Conservation (phyloP, 306 rosid species). For the Cicer cuneatum region DNA sequence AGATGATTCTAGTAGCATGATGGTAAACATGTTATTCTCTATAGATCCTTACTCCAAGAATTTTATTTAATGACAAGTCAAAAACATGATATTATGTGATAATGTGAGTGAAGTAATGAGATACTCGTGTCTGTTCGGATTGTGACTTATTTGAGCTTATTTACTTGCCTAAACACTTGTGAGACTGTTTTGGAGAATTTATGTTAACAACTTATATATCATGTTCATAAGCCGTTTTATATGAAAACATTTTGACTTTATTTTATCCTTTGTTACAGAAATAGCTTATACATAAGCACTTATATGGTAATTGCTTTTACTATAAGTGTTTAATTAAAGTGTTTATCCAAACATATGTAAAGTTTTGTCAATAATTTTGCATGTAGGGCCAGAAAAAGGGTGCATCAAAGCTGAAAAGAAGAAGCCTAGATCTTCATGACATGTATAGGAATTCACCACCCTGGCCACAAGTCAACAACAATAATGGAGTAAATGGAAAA, state of each 20-base stretch:
- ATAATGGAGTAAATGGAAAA: constrained; percentile 36
- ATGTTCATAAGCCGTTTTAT: too few relatives aligned
- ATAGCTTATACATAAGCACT: too few relatives aligned
- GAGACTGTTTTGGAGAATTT: too few relatives aligned
- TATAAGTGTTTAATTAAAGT: too few relatives aligned
- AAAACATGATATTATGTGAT: constrained; percentile 19
- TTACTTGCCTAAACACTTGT: too few relatives aligned
- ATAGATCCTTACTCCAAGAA: constrained; percentile 15
- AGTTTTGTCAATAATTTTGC: background rate
- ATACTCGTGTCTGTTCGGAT: too few relatives aligned
- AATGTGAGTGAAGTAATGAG: background rate
- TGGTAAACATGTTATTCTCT: constrained; percentile 50
- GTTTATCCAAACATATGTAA: too few relatives aligned
- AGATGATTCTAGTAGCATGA: constrained; percentile 62
- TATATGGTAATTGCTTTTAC: too few relatives aligned
- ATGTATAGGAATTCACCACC: constrained; percentile 51
- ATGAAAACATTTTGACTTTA: too few relatives aligned
- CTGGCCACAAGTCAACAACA: constrained; percentile 53
- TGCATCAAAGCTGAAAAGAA: constrained; percentile 56
- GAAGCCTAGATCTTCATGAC: constrained; percentile 80
- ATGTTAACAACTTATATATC: too few relatives aligned
- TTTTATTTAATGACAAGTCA: background rate
- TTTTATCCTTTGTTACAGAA: too few relatives aligned
- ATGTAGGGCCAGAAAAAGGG: constrained; percentile 53
- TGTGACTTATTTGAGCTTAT: too few relatives aligned